phyloP scores from a whole-genome alignment of 331 rosid genomes.

The Quercus tomentella region DNA sequence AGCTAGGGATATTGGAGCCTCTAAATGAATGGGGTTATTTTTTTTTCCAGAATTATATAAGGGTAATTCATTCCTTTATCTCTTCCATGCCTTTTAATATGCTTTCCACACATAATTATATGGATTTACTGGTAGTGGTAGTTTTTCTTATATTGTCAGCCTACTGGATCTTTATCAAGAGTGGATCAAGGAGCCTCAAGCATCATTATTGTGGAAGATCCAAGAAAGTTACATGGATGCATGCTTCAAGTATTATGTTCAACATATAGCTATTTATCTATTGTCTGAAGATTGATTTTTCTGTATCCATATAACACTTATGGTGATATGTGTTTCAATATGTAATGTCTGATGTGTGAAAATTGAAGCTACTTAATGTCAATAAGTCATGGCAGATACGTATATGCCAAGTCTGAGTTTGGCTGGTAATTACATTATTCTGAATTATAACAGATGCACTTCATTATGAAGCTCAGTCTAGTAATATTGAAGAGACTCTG shows the following conservation, averaged over 20 bases:
- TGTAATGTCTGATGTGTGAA: not conserved
- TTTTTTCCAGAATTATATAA: not conserved
- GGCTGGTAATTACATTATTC: not conserved
- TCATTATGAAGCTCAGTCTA: not conserved
- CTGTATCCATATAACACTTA: not conserved
- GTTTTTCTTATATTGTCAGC: conserved; percentile 48
- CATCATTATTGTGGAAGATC: conserved; percentile 29
- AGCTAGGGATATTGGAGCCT: conserved; percentile 47
- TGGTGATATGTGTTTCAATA: not conserved
- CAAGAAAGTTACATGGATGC: conserved; percentile 1
- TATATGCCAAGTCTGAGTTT: not conserved
- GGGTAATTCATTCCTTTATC: conserved; percentile 58
- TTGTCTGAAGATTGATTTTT: not conserved
- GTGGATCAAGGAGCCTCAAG: conserved; percentile 8
- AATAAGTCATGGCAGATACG: not conserved
- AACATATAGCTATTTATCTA: not conserved
- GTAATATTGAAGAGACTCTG: not conserved
- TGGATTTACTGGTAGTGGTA: conserved; percentile 39
- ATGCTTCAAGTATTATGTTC: conserved; percentile 1
- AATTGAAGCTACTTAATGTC: not conserved
- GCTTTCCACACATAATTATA: conserved; percentile 11
- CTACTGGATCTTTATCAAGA: conserved; percentile 30
- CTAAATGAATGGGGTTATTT: conserved; percentile 40
- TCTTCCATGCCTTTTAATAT: conserved; percentile 23
- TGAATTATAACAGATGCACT: not conserved